Evolutionary conservation across 306 rosid genomes (phyloP).

Genomic region (Mucuna pruriens): DNA sequence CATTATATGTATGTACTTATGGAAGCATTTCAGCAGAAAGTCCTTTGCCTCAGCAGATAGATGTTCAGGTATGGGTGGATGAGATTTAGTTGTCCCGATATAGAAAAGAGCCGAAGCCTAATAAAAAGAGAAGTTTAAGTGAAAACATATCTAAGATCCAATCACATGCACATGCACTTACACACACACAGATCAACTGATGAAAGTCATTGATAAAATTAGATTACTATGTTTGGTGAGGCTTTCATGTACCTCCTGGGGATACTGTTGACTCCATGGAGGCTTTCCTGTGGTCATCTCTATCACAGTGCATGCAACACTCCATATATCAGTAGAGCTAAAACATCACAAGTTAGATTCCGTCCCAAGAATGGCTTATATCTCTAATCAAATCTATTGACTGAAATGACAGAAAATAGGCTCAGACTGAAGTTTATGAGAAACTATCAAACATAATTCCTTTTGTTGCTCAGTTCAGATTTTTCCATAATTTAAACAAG

Average conservation of each 20-base stretch:
- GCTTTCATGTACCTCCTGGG: slow-evolving; percentile 72
- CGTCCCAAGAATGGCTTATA: neutral
- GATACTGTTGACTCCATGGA: slow-evolving; percentile 96
- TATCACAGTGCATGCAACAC: slow-evolving; percentile 95
- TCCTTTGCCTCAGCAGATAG: slow-evolving; percentile 87
- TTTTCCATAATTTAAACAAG: neutral
- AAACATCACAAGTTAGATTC: slow-evolving; percentile 36
- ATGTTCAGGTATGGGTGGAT: slow-evolving; percentile 95
- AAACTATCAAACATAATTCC: neutral
- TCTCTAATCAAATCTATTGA: slow-evolving; percentile 22
- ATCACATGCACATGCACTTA: neutral
- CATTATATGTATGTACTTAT: slow-evolving; percentile 57
- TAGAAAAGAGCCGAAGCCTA: slow-evolving; percentile 93
- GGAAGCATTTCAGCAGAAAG: slow-evolving; percentile 85
- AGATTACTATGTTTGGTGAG: slow-evolving; percentile 24
- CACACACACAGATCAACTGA: neutral
- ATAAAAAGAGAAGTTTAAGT: slow-evolving; percentile 45
- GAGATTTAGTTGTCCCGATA: slow-evolving; percentile 90
- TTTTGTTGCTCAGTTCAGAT: neutral
- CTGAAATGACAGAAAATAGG: slow-evolving; percentile 20
- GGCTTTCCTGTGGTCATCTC: slow-evolving; percentile 99
- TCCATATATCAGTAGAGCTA: slow-evolving; percentile 98
- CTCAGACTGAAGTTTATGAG: neutral
- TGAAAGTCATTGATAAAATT: slow-evolving; percentile 15
- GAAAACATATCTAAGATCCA: slow-evolving; percentile 1